Conservation (phyloP, 164 flowering plant genomes). For the Vitis riparia region DNA sequence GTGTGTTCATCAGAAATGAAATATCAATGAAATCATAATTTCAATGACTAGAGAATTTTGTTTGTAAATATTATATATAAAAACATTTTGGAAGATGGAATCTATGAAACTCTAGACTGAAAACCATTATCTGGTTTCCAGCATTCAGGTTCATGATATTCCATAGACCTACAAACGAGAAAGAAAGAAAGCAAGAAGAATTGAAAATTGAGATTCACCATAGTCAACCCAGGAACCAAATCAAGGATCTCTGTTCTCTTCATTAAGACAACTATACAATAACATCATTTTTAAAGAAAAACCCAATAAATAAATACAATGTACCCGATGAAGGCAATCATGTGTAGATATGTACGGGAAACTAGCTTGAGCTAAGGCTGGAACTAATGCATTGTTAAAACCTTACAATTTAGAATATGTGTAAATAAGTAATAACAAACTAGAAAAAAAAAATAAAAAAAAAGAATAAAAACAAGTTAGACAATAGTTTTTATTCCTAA, state of each 20-base stretch:
- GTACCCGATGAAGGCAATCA: no score
- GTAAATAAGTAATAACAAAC: background rate
- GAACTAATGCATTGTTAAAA: slow-evolving; percentile 72
- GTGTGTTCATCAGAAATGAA: no score
- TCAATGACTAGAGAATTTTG: no score
- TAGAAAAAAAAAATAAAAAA: background rate
- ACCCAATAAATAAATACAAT: no score
- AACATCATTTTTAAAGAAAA: no score
- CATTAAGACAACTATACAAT: no score
- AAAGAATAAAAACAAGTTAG: background rate
- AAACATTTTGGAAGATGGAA: background rate
- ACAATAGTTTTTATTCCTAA: no score
- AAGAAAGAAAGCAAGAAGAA: background rate
- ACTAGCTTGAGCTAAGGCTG: slow-evolving; percentile 74
- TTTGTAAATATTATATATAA: no score
- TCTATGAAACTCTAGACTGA: background rate
- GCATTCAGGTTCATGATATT: slow-evolving; percentile 32
- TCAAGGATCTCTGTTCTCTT: background rate
- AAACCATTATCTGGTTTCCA: no score
- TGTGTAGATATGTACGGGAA: slow-evolving; percentile 57
- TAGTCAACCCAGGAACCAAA: background rate
- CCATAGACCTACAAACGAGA: slow-evolving; percentile 13
- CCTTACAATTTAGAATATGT: slow-evolving; percentile 33
- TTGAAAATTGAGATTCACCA: background rate
- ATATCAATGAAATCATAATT: no score